Evolutionary conservation across 2,329 filamentous ascomycete species (phyloP), one percentile per base, ranked within the genome.

Genomic region (Mariannaea sp.): DNA sequence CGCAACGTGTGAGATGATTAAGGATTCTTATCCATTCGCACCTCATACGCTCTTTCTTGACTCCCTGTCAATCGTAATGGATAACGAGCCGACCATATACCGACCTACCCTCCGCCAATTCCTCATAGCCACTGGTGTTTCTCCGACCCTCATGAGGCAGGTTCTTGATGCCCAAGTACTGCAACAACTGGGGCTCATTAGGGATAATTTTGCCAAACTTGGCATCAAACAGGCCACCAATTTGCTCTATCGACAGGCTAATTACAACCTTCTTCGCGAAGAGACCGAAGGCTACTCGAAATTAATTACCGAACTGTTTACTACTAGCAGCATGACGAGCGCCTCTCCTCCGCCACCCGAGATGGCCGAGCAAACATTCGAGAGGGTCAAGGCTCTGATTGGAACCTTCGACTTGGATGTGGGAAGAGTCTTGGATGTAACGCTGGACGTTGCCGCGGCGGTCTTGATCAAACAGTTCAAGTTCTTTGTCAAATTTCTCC

Each of bases 261-360:
- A 96, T 71, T 97, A 96, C 77, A 99, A 99, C 66, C 77, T 99
- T 7, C 78, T 99, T 16, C 87, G 94, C 38, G 94, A 99, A 75
- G 94, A 99, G 73, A 91, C 91, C 0, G 94, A 99, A 73, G 94
- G 95, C 33, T 99, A 96, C 69, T 92, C 94, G 0, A 99, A 99
- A 71, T 83, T 99, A 40, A 86, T 96, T 55, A 97, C 93, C 0
- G 94, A 99, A 71, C 86, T 97, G 26, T 99, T 97, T 72, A 93
- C 91, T 7, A 95, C 89, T 1, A 90, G 89, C 65, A 87, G 86
- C 62, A 95, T 89, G 1, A 90, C 89, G 65, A 87, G 86, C 62
- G 85, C 83, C 56, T 85, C 88, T 49, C 85, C 86, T 17, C 87
- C 88, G n/a, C 85, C 85, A 2, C 84, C 84, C 47, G 88, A 91